A percentile compares a stretch with the other conserved stretches of the same genome.
phyloP scores from a whole-genome alignment of 768 basidiomycete genomes.

The Tulasnella sp. region DNA sequence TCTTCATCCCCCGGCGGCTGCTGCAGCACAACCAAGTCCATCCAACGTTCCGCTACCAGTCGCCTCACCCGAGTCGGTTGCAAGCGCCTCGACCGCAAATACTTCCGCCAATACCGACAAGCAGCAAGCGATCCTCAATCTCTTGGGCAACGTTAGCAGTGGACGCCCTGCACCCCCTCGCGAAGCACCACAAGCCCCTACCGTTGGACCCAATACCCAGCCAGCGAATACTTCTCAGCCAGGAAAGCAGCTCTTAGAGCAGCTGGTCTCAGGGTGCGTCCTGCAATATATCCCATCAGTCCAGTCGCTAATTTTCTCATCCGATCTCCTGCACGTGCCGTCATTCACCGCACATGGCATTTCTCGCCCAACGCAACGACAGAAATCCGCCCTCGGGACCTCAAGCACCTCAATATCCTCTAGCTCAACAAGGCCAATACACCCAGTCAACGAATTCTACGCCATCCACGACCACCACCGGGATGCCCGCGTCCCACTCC shows the following conservation, averaged over 20 bases:
- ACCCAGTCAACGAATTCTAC: slow-evolving; percentile 9
- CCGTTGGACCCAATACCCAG: slow-evolving; percentile 61
- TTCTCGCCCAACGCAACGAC: slow-evolving; percentile 41
- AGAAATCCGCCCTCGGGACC: slow-evolving; percentile 38
- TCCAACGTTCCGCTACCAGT: background rate
- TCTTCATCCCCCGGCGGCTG: slow-evolving; percentile 15
- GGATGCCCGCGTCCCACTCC: slow-evolving; percentile 29
- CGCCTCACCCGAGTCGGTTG: slow-evolving; percentile 17
- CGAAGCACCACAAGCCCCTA: slow-evolving; percentile 41
- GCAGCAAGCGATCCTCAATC: slow-evolving; percentile 74
- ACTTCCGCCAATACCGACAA: slow-evolving; percentile 54
- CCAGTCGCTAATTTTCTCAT: slow-evolving; percentile 10
- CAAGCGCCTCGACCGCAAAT: slow-evolving; percentile 24
- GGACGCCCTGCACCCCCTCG: slow-evolving; percentile 40
- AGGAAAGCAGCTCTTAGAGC: slow-evolving; percentile 75
- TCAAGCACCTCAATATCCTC: slow-evolving; percentile 43
- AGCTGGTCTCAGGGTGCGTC: slow-evolving; percentile 79
- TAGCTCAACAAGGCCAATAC: slow-evolving; percentile 18
- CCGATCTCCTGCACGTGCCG: slow-evolving; percentile 35
- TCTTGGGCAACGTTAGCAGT: slow-evolving; percentile 57
- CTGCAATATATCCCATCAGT: slow-evolving; percentile 29
- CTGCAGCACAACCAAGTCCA: slow-evolving; percentile 17
- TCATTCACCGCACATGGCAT: slow-evolving; percentile 41
- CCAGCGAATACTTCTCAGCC: slow-evolving; percentile 63
- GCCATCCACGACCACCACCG: background rate